Base-by-base conservation (phyloP, 768 basidiomycete species). In the Hypholoma fasciculare region DNA sequence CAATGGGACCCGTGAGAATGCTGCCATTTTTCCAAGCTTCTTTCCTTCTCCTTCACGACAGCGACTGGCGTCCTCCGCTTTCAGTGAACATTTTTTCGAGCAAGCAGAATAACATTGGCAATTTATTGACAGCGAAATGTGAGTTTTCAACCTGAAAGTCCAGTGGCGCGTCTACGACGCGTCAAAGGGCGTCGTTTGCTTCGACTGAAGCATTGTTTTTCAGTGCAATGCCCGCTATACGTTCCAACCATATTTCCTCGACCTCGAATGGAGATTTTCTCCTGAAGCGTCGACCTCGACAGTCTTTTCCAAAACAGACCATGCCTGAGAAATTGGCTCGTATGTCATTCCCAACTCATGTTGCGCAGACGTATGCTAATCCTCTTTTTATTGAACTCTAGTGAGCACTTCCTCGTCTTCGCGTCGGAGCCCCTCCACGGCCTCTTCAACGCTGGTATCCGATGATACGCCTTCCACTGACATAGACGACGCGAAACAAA, bases 1-100 rank as follows among this genome's bases (percentile, higher is more conserved):
- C 39, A 34, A 9, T 34, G 30, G 30, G 39, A 52, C 39, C 52
- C 52, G 52, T 52, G 52, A 52, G 52, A 52, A 52, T 42, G 11
- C 52, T 26, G 7, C 38, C 26, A n/a, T 42, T 42, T 42, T 23
- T 30, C 38, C 14, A 23, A 16, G 7, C 16, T 34, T 49, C 16
- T 11, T 30, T 49, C 23, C 48, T 30, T 11, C 14, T 30, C 27
- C 27, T 11, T 48, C 46, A 26, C 46, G 40, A 34, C 30, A 34
- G 7, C 30, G 6, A 34, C 30, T 34, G 30, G 30, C 30, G 30
- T 34, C 30, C 30, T 34, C 30, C 30, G 6, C 30, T 7, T 9
- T 34, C 30, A 7, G 30, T 34, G 30, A 34, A 34, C 9, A 7
- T 34, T 34, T 34, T 34, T 34, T 6, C 30, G 30, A 34, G 6